Conservation (phyloP, 148 eudicot genomes). For the Dysphania ambrosioides region DNA sequence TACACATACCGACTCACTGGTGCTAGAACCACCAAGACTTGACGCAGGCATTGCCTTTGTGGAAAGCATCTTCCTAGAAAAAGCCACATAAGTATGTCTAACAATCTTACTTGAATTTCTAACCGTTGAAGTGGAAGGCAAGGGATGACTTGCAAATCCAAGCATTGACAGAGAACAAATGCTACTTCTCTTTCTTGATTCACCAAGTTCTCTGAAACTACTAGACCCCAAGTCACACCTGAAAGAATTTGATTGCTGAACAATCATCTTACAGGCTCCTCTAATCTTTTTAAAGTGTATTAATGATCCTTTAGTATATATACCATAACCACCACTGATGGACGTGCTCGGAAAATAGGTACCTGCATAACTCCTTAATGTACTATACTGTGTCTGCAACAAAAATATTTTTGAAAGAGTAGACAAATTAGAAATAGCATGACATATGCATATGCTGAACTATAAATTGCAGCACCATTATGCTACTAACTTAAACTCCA, state of each 20-base stretch:
- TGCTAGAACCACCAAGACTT: slow-evolving; percentile 25
- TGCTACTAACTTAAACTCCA: background rate
- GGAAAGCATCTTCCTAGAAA: slow-evolving; percentile 49
- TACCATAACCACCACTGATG: slow-evolving; percentile 8
- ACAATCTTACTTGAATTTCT: slow-evolving; percentile 31
- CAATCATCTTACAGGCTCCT: slow-evolving; percentile 27
- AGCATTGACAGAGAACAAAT: slow-evolving; percentile 28
- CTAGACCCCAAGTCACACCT: slow-evolving; percentile 26
- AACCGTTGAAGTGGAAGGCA: slow-evolving; percentile 28
- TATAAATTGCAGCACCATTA: background rate
- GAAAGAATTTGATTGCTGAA: slow-evolving; percentile 31
- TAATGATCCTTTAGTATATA: slow-evolving; percentile 34
- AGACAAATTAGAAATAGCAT: background rate
- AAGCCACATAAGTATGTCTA: slow-evolving; percentile 26
- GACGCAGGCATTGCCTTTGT: slow-evolving; percentile 20
- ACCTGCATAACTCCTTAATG: slow-evolving; percentile 27
- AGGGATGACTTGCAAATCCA: slow-evolving; percentile 28
- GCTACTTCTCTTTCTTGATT: slow-evolving; percentile 28
- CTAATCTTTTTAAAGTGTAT: slow-evolving; percentile 35
- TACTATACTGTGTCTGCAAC: slow-evolving; percentile 25
- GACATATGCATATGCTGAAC: background rate
- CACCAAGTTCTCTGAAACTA: slow-evolving; percentile 29
- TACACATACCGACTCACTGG: slow-evolving; percentile 23
- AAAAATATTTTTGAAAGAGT: background rate
- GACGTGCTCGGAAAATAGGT: slow-evolving; percentile 19